Base-by-base conservation (phyloP, 2,329 filamentous ascomycete species). In the Botryotinia narcissicola region DNA sequence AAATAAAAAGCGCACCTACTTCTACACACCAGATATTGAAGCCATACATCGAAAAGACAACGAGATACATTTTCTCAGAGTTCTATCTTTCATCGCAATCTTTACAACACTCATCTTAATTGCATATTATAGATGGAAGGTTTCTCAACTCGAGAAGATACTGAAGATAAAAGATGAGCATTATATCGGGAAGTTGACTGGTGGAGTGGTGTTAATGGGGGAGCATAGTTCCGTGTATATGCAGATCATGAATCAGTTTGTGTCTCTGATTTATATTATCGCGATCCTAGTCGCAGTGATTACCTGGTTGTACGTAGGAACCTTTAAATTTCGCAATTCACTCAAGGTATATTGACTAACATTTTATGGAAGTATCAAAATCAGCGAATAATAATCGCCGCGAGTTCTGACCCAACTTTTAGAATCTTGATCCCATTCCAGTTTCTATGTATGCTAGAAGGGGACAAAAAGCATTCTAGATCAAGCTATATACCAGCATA, bases 291-390 rank as follows among this genome's bases (percentile, higher is more conserved):
- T 68, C 3, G 25, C 35, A 9, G 64, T 42, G 1, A 54, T 57
- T 29, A 68, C 64, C 35, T 68, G 64, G 64, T 68, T 16, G 64
- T 68, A 40, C 42, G 64, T 68, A 22, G n/a, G 9, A 4, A 40
- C 29, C 3, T 8, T 18, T 29, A 5, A 8, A 29, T 54, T 6
- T 6, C 14, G 10, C n/a, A n/a, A 4, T 35, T 25, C 22, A 22
- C 4, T 25, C 22, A 3, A 14, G 20, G 10, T 37, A 14, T 7
- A 37, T 61, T 61, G 20, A 37, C 59, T 62, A 62, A 62, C 9
- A n/a, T 42, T 3, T 4, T 29, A 16, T 16, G 25, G 4, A 37
- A 68, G 64, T 40, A n/a, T 54, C 35, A 68, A 68, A 22, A 42
- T 68, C 14, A 68, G 46, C 29, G 46, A 57, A 32, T 68, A 42